Percentiles rank a stretch among this genome's conserved stretches.
phyloP scores from a whole-genome alignment of 2,329 filamentous ascomycete species.

The Colletotrichum sp. region DNA sequence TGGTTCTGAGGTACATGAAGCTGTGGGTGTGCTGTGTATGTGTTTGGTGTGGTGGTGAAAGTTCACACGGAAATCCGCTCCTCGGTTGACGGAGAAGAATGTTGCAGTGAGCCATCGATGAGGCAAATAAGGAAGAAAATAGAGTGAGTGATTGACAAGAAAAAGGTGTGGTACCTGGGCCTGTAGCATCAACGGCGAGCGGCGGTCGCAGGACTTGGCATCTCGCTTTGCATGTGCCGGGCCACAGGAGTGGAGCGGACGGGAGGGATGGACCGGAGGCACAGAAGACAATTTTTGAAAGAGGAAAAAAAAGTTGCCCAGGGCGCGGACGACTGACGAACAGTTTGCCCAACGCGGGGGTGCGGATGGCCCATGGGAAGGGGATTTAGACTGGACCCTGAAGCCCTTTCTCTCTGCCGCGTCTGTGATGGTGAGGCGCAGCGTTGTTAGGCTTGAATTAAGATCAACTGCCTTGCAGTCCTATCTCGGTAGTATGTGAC shows the following conservation, averaged over 20 bases:
- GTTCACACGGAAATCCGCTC: not conserved
- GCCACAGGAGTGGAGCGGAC: constrained; percentile 13
- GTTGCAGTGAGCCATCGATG: not conserved
- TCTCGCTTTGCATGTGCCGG: constrained; percentile 14
- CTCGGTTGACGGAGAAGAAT: not conserved
- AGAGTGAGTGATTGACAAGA: not conserved
- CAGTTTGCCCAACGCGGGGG: not conserved
- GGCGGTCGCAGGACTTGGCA: constrained; percentile 12
- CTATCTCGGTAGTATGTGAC: not conserved
- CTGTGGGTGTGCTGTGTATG: not conserved
- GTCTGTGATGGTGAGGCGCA: not conserved
- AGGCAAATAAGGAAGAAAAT: not conserved
- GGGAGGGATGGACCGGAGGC: constrained; percentile 20
- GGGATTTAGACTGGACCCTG: constrained; percentile 2
- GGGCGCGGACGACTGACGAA: not conserved
- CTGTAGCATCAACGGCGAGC: not conserved
- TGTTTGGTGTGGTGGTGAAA: not conserved
- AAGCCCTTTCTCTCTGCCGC: not conserved
- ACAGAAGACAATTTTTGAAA: not conserved
- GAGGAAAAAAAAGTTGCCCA: not conserved
- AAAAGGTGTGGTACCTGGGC: not conserved
- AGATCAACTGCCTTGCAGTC: not conserved
- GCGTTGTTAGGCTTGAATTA: not conserved
- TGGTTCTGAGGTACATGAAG: not conserved
- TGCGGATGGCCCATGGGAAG: not conserved